These are phyloP conservation scores for Epichloe hybrida DNA, from an alignment of 2,329 filamentous ascomycete genomes.

Conservation along the genomic window DNA sequence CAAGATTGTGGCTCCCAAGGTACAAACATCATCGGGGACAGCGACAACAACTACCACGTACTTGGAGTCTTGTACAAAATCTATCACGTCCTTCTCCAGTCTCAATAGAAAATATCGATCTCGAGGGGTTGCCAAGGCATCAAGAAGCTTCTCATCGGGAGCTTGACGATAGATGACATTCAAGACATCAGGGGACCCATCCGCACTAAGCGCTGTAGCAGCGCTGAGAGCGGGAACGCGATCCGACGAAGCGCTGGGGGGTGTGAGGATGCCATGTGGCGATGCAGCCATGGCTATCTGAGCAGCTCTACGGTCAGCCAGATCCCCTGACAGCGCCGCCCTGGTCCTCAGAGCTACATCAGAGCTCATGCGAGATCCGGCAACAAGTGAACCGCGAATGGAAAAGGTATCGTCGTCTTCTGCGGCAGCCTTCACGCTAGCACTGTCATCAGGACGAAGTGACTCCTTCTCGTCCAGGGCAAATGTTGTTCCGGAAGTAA, in stretches of 20 bases:
- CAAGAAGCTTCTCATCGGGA: conserved; percentile 88
- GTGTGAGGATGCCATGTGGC: conserved; percentile 36
- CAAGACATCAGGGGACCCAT: conserved; percentile 36
- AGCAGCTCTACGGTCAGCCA: conserved; percentile 33
- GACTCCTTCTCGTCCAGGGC: conserved; percentile 96
- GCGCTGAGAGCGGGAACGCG: conserved; percentile 36
- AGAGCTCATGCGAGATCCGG: conserved; percentile 69
- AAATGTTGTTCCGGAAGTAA: conserved; percentile 87
- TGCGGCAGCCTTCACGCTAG: conserved; percentile 73
- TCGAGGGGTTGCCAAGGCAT: conserved; percentile 77
- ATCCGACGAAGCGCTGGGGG: conserved; percentile 44
- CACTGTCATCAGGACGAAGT: conserved; percentile 85
- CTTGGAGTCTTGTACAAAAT: conserved; percentile 86
- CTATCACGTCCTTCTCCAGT: conserved; percentile 82
- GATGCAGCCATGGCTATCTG: conserved; percentile 30
- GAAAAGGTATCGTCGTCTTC: conserved; percentile 85
- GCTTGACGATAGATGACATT: conserved; percentile 54
- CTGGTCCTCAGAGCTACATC: conserved; percentile 51
- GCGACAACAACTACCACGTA: conserved; percentile 23
- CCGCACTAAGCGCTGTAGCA: conserved; percentile 30
- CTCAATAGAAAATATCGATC: conserved; percentile 80
- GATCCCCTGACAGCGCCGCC: conserved; percentile 40
- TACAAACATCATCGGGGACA: not conserved
- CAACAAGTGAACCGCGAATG: conserved; percentile 58
- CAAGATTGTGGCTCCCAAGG: not conserved